Base-by-base conservation (phyloP, 257 asterid genomes). In the Echites panduratus region DNA sequence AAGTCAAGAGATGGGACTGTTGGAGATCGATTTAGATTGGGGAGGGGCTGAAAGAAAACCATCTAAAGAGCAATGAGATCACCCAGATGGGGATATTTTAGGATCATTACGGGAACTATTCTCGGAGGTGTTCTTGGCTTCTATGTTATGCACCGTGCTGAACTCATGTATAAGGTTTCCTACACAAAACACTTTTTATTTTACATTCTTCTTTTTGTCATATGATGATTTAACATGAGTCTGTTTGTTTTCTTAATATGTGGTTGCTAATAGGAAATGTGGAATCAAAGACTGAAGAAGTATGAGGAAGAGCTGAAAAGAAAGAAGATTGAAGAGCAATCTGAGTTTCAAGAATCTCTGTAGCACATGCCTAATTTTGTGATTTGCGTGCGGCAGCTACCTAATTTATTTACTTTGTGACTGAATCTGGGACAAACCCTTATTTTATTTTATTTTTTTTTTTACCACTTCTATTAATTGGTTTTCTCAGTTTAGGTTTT, bases 121-220 rank as follows among this genome's bases (percentile, higher is more conserved):
- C 43, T 66, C 11, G 96, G 98, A 68, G 98, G 97, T 19, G 70
- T 84, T 20, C 77, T 88, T 45, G 97, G 98, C 9, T 93, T 93
- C 85, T 93, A 90, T 56, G 73, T 71, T 63, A 93, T 93, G 97
- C 93, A 93, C 73, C 95, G 90, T 32, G 95, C 89, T 40, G 97
- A 90, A 53, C 87, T 87, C 81, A 82, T 79, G 68, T 87, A 90
- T 83, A 87, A 90, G 98, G 97, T 90, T 53, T 68, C 20, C 5
- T 13, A 12, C 72, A 48, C 59, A 35, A 74, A 35, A 24, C 22
- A 14, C 44, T 54, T 22, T 72, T 26, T 45, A 11, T 26, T 52
- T 44, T 41, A 29, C 27, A 9, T 40, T 32, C 3, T 50, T 53
- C 2, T 24, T 50, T 14, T 41, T 73, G 50, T 29, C 7, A 6